Evolutionary conservation across 176 grass and related monocot genomes (phyloP), one percentile per base, ranked within the genome.

Genomic region (Alloteropsis semialata): DNA sequence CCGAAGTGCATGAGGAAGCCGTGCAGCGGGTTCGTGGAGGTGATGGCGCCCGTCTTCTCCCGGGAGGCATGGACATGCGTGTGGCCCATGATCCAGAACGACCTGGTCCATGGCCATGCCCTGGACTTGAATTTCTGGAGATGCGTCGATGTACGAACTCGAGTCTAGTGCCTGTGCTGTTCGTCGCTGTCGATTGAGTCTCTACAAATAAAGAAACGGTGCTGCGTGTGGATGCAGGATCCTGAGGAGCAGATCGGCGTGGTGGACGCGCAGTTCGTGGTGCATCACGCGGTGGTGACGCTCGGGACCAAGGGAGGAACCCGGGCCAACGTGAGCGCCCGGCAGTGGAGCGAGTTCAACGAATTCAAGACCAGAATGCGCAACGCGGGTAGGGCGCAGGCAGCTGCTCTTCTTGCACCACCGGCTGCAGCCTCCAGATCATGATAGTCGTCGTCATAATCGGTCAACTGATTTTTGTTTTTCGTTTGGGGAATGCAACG

Each of bases 81-180:
- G 2, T 88, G 86, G 86, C 74, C 78, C 69, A 83, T 88, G 86
- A 57, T 78, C 10, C 86, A 88, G 54, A 78, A 79, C 69, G 84
- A 85, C 32, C 56, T 85, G 9, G 18, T 85, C 3, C 84, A 85
- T 4, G 75, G 83, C 24, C 45, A 43, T 13, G 83, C 41, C 2
- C 83, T 85, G 10, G 83, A 85, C 54, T 49, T 5, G 54, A 24
- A 79, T 11, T 79, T 85, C 65, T 79, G 84, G 84, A 71, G 75
- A 79, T 85, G 84, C 2, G 75, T 79, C 32, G 54, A 85, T 1
- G 83, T 85, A 78, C 24, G 21, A 53, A 48, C 11, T 46, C 39
- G 25, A 15, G 13, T 43, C 10, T 15, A 6, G 11, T 5, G 41
- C 41, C 15, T 25, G n/a, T 63, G 28, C 13, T 30, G 27, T n/a